Evolutionary conservation across 2,329 filamentous ascomycete genomes (phyloP), one percentile per base, ranked within the genome.

Genomic region (Fusarium brachygibbosum): DNA sequence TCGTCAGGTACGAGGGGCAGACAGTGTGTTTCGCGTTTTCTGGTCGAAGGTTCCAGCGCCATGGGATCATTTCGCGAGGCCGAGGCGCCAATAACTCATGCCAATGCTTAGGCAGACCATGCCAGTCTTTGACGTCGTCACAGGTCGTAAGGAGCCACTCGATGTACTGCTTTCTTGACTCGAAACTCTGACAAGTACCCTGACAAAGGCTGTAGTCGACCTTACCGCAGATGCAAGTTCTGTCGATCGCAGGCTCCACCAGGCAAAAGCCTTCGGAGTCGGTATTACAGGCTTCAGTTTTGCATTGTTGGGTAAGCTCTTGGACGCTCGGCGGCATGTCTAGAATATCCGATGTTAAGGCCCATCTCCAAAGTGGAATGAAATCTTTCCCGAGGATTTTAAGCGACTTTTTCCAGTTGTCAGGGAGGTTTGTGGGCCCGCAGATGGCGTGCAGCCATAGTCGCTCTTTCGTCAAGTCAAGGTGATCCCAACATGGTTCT

Each of bases 391-490:
- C 31, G 0, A 34, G 12, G 2, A 35, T 14, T 17, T 13, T 49
- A 2, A 35, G 6, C 2, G 17, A 8, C 13, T 17, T 50, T 2
- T 38, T 3, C 48, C 48, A 50, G 6, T 50, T 3, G 8, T 3
- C 9, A 4, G 48, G 48, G 1, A 51, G 25, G 1, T n/a, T 25
- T 12, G n/a, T 12, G 0, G 34, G 13, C 6, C 42, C 63, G 34
- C 68, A 70, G n/a, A 61, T 62, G 5, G 65, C 55, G 25, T 58
- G 55, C 14, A 70, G 32, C 68, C 68, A 70, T 10, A 40, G 10
- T 1, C 59, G 34, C 34, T 68, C 55, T 2, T n/a, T 51, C 4
- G 56, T 49, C 13, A 65, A 6, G 2, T 53, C 52, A 1, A 28
- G 38, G 0, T n/a, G 10, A 16, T 21, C 34, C 0, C 31, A 45